Evolutionary conservation across 2,329 filamentous ascomycete genomes (phyloP).

Genomic region (Alternaria rosae): DNA sequence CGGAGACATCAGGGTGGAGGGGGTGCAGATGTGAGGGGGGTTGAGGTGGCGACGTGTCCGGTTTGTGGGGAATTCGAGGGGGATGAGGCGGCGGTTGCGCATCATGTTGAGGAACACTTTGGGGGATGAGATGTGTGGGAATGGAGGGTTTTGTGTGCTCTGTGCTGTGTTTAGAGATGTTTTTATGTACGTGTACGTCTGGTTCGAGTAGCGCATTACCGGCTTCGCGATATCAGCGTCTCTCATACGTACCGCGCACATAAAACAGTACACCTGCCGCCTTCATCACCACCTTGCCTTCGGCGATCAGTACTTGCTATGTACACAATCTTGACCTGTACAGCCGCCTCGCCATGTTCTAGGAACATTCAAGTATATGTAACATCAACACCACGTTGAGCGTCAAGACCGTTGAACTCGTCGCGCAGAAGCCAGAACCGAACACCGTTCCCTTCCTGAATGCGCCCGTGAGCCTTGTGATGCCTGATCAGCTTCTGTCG

Average conservation of each 20-base stretch:
- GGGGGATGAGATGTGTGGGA: constrained; percentile 4
- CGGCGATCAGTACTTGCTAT: neutral
- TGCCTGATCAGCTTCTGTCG: no score
- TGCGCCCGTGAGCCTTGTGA: no score
- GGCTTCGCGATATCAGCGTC: neutral
- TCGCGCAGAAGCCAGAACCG: neutral
- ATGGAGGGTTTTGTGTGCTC: neutral
- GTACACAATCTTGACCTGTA: neutral
- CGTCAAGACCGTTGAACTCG: neutral
- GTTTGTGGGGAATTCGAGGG: constrained; percentile 72
- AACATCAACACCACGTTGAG: neutral
- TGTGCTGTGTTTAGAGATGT: neutral
- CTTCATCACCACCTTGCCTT: neutral
- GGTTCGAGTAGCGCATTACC: neutral
- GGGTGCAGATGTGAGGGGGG: constrained; percentile 15
- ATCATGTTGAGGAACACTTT: constrained; percentile 71
- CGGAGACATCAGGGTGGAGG: constrained; percentile 31
- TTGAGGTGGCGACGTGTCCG: constrained; percentile 60
- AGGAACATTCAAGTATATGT: neutral
- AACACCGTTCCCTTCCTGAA: neutral
- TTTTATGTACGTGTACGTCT: neutral
- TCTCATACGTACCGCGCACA: neutral
- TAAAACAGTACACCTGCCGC: neutral
- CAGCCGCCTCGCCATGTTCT: neutral
- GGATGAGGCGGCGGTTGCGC: constrained; percentile 71